Evolutionary conservation across 371 early-diverging fungal species (phyloP).

Genomic region (Mortierella polycephala): DNA sequence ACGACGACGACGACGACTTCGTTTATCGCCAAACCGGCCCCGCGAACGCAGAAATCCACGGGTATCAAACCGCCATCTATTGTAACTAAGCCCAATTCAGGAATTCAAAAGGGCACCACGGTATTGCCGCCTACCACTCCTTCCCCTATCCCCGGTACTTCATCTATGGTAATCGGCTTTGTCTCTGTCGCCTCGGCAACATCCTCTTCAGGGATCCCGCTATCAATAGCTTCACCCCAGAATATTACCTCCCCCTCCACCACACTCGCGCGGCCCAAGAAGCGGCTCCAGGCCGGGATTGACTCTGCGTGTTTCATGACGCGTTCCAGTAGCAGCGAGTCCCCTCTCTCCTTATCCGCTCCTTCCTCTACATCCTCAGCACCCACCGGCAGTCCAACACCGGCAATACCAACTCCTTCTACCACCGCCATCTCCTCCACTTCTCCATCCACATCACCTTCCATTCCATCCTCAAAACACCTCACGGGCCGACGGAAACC

Average conservation of each 20-base stretch:
- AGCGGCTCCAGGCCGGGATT: slow-evolving; percentile 23
- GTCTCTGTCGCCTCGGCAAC: neutral
- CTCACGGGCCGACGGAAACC: neutral
- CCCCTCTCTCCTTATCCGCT: slow-evolving; percentile 13
- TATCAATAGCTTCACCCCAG: slow-evolving; percentile 5
- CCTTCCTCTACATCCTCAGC: slow-evolving; percentile 16
- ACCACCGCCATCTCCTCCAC: neutral
- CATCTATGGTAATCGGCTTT: neutral
- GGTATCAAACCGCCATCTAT: slow-evolving; percentile 49
- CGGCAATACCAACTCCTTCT: neutral
- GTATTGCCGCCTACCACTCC: slow-evolving; percentile 27
- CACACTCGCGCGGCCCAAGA: slow-evolving; percentile 16
- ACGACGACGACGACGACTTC: slow-evolving; percentile 4
- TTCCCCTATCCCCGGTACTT: slow-evolving; percentile 3
- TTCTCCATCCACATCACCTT: neutral
- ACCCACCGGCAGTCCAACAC: neutral
- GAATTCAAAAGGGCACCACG: neutral
- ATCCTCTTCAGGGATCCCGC: slow-evolving; percentile 1
- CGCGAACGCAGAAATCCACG: slow-evolving; percentile 16
- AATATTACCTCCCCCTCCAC: neutral
- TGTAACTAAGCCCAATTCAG: slow-evolving; percentile 33
- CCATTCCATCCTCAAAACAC: too few relatives aligned
- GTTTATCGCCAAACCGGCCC: slow-evolving; percentile 27
- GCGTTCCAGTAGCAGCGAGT: slow-evolving; percentile 28
- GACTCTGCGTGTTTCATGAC: slow-evolving; percentile 49